A percentile compares a stretch with the other conserved stretches of the same genome.
Evolutionary conservation across 1,139 yeast species (phyloP).

Genomic region (Zygosaccharomyces sapae): DNA sequence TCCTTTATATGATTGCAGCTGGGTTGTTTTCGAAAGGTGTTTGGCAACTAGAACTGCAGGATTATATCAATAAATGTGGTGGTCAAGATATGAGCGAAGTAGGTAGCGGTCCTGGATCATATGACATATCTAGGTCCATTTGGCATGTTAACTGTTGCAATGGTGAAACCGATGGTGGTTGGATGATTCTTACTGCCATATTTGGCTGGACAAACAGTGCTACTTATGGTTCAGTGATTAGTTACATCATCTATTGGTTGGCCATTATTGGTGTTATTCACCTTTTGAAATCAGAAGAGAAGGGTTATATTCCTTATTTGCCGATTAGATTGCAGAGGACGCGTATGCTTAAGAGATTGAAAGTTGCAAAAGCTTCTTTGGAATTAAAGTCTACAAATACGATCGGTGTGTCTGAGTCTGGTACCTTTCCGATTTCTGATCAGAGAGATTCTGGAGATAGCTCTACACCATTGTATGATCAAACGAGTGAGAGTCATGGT

Average conservation of each 20-base stretch:
- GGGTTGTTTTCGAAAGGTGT: conserved; percentile 87
- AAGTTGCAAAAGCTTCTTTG: conserved; percentile 30
- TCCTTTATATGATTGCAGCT: conserved; percentile 81
- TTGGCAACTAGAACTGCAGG: conserved; percentile 81
- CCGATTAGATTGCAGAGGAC: conserved; percentile 60
- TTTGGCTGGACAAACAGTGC: conserved; percentile 97
- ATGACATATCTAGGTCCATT: conserved; percentile 69
- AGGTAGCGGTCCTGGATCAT: conserved; percentile 93
- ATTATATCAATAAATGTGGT: conserved; percentile 58
- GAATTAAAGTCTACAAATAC: conserved; percentile 18
- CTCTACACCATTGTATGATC: conserved; percentile 26
- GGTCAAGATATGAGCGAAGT: conserved; percentile 87
- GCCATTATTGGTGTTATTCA: conserved; percentile 53
- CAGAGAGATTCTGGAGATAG: conserved; percentile 33
- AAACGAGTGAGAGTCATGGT: background rate
- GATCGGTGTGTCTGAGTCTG: conserved; percentile 2
- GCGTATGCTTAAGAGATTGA: conserved; percentile 48
- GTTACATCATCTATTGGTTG: conserved; percentile 76
- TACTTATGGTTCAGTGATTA: conserved; percentile 82
- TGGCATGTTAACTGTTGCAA: conserved; percentile 99
- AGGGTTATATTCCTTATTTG: conserved; percentile 55
- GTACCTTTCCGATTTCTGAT: conserved; percentile 8
- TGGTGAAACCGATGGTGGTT: conserved; percentile 84
- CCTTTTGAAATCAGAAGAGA: conserved; percentile 55
- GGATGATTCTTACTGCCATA: conserved; percentile 89